phyloP scores from a whole-genome alignment of 768 basidiomycete species.

The Phlebiopsis flavidoalba region DNA sequence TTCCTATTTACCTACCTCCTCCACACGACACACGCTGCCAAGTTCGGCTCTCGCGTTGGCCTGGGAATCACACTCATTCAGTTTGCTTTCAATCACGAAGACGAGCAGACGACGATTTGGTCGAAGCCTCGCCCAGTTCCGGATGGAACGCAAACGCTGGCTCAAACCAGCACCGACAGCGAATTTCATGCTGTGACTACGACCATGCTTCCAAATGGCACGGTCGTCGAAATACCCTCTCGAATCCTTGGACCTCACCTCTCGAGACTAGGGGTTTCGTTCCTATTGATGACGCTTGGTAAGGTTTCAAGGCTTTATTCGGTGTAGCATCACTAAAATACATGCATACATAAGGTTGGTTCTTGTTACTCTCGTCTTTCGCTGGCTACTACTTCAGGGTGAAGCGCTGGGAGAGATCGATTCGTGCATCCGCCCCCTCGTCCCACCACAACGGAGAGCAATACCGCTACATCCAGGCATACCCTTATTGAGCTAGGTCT shows the following conservation, averaged over 20 bases:
- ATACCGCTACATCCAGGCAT: conserved; percentile 12
- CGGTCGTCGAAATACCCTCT: conserved; percentile 13
- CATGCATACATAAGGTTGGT: conserved; percentile 61
- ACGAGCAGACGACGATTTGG: conserved; percentile 6
- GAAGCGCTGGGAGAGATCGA: conserved; percentile 77
- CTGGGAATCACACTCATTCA: conserved; percentile 96
- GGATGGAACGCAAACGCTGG: conserved; percentile 15
- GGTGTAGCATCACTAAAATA: not conserved
- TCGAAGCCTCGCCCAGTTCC: conserved; percentile 10
- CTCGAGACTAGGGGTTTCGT: conserved; percentile 88
- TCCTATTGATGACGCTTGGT: conserved; percentile 89
- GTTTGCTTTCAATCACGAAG: conserved; percentile 48
- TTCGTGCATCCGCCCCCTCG: conserved; percentile 38
- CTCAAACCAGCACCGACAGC: not conserved
- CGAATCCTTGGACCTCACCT: conserved; percentile 34
- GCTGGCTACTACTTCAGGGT: conserved; percentile 80
- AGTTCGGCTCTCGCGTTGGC: conserved; percentile 89
- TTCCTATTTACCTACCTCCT: conserved; percentile 92
- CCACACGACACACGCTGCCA: conserved; percentile 87
- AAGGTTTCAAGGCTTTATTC: conserved; percentile 11
- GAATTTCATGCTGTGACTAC: not conserved
- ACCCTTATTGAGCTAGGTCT: not conserved
- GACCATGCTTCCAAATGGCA: conserved; percentile 18
- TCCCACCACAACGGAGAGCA: conserved; percentile 35
- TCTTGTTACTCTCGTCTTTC: conserved; percentile 78